phyloP scores from a whole-genome alignment of 768 basidiomycete species.

The Suillus variegatus region DNA sequence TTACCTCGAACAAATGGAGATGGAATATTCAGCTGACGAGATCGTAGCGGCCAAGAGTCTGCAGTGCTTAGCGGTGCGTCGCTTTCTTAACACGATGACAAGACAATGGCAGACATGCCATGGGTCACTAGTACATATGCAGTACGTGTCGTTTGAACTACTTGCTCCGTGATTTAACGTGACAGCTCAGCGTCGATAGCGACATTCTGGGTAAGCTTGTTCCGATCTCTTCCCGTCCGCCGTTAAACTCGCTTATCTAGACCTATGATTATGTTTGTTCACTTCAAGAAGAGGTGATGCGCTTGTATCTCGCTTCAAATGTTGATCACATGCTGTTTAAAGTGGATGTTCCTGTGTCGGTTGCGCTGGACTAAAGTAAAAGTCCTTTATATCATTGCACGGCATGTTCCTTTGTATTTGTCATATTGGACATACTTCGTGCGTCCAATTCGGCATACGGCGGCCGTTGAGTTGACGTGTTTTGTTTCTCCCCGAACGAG shows the following conservation, averaged over 20 bases:
- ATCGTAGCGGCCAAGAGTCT: not conserved
- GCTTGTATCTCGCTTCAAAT: not conserved
- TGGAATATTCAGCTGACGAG: not conserved
- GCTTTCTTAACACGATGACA: not conserved
- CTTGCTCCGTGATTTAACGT: not conserved
- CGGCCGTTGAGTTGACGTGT: not conserved
- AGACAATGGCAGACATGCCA: not conserved
- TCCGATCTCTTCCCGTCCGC: not conserved
- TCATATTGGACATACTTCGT: not conserved
- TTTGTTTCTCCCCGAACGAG: not conserved
- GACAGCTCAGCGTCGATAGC: not conserved
- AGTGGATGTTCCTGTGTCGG: not conserved
- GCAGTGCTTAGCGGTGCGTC: not conserved
- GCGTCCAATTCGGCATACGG: not conserved
- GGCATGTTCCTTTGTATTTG: not conserved
- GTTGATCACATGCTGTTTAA: not conserved
- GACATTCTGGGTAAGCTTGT: not conserved
- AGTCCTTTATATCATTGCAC: not conserved
- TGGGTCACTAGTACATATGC: not conserved
- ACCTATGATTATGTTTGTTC: not conserved
- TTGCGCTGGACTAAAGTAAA: not conserved
- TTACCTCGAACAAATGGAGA: not conserved
- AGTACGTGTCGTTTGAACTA: not conserved
- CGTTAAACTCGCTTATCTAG: not conserved
- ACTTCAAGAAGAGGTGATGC: not conserved